Evolutionary conservation across 225 moss, liverwort and hornwort species (phyloP).

Genomic region (Polytrichum formosum): DNA sequence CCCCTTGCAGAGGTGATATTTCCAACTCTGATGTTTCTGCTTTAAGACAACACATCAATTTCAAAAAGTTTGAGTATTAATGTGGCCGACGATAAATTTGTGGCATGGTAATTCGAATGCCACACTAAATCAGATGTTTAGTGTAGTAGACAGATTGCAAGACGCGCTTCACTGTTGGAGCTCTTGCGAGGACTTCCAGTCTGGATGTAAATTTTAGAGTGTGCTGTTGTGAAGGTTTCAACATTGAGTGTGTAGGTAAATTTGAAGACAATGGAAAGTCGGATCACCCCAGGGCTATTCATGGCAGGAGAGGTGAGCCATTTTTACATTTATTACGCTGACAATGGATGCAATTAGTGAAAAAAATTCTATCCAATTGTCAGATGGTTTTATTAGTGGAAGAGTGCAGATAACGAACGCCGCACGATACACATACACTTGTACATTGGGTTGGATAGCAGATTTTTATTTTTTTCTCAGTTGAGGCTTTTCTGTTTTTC

Average conservation of each 20-base stretch:
- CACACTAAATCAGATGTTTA: too few relatives aligned
- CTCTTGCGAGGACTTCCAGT: background rate
- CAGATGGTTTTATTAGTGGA: too few relatives aligned
- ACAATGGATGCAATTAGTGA: too few relatives aligned
- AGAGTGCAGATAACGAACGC: too few relatives aligned
- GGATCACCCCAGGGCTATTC: constrained; percentile 55
- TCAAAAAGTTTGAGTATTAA: too few relatives aligned
- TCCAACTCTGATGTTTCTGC: background rate
- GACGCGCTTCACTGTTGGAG: background rate
- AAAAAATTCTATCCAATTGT: too few relatives aligned
- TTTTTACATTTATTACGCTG: background rate
- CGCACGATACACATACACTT: too few relatives aligned
- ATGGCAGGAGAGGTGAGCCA: constrained; percentile 70
- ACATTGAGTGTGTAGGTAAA: constrained; percentile 49
- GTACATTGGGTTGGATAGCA: too few relatives aligned
- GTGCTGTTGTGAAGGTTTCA: background rate
- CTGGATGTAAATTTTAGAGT: constrained; percentile 2
- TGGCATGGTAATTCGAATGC: too few relatives aligned
- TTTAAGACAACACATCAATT: background rate
- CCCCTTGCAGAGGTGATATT: constrained; percentile 70
- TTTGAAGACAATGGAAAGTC: constrained; percentile 90
- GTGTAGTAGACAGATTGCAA: too few relatives aligned
- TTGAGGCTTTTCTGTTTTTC: background rate
- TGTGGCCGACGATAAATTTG: too few relatives aligned
- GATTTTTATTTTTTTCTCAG: background rate